Conservation (phyloP, 2,329 filamentous ascomycete species). For the Allantophomopsis cytisporea region DNA sequence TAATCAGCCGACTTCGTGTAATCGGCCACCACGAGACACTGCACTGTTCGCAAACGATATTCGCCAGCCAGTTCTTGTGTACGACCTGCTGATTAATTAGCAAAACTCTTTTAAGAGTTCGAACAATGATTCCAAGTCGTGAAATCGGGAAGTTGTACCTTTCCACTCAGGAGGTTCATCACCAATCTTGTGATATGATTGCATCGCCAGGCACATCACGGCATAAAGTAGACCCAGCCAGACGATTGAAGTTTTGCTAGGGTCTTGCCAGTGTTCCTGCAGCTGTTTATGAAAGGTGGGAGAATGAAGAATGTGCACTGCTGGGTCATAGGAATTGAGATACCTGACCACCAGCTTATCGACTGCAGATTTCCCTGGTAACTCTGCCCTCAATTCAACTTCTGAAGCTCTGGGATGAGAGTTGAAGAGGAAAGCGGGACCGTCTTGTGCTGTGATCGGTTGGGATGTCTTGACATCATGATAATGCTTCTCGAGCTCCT, state of each 20-base stretch:
- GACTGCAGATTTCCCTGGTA: constrained; percentile 73
- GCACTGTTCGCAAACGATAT: constrained; percentile 61
- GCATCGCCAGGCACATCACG: constrained; percentile 62
- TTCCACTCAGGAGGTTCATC: constrained; percentile 71
- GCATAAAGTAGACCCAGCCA: constrained; percentile 70
- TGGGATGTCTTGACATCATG: constrained; percentile 62
- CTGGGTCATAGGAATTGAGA: constrained; percentile 68
- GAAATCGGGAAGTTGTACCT: constrained; percentile 28
- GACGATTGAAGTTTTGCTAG: constrained; percentile 58
- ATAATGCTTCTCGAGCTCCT: constrained; percentile 74
- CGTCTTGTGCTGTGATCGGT: constrained; percentile 41
- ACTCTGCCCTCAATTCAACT: constrained; percentile 61
- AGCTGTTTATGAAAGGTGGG: constrained; percentile 74
- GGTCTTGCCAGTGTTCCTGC: constrained; percentile 53
- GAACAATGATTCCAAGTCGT: neutral
- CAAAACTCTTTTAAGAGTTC: neutral
- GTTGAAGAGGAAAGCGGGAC: constrained; percentile 69
- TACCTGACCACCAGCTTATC: constrained; percentile 78
- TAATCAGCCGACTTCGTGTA: constrained; percentile 64
- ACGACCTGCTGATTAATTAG: constrained; percentile 12
- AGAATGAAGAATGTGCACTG: constrained; percentile 64
- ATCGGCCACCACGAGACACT: constrained; percentile 63
- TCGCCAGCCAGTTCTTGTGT: constrained; percentile 44
- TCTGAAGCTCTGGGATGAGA: constrained; percentile 56
- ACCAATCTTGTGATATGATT: constrained; percentile 67